phyloP scores from a whole-genome alignment of 164 flowering plant genomes.

The Brasenia schreberi region DNA sequence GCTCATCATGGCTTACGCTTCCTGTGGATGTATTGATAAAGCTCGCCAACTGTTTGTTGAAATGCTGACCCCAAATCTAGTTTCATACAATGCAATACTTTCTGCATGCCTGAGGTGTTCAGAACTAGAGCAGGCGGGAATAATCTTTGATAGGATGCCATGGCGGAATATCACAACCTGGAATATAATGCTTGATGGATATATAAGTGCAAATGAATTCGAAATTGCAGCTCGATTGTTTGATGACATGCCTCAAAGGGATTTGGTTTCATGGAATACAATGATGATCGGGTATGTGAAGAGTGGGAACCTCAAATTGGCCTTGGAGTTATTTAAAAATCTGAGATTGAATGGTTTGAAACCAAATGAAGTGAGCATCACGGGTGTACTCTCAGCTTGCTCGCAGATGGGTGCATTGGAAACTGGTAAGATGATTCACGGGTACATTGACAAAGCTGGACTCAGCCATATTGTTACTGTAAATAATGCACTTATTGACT shows the following conservation, averaged over 20 bases:
- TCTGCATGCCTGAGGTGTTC: constrained; percentile 42
- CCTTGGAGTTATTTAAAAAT: constrained; percentile 35
- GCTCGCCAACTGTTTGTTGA: constrained; percentile 44
- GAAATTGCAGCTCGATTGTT: constrained; percentile 28
- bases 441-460: constrained; percentile 42
- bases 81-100: constrained; percentile 53
- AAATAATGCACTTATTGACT: constrained; percentile 49
- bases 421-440: constrained; percentile 42
- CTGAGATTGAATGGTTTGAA: constrained; percentile 16
- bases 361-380: constrained; percentile 52
- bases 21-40: constrained; percentile 19
- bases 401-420: constrained; percentile 57
- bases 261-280: constrained; percentile 61
- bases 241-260: constrained; percentile 25
- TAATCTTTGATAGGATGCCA: constrained; percentile 32
- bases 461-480: constrained; percentile 26
- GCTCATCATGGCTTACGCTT: constrained; percentile 40
- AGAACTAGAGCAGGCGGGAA: constrained; percentile 26
- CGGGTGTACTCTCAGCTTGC: constrained; percentile 46
- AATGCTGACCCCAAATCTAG: constrained; percentile 39
- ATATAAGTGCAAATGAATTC: constrained; percentile 32
- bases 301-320: constrained; percentile 35
- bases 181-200: constrained; percentile 58
- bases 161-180: constrained; percentile 32
- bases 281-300: constrained; percentile 55